These are phyloP conservation scores for Mortierella sp. DNA, from an alignment of 371 early-diverging fungal genomes.

Conservation along the genomic window DNA sequence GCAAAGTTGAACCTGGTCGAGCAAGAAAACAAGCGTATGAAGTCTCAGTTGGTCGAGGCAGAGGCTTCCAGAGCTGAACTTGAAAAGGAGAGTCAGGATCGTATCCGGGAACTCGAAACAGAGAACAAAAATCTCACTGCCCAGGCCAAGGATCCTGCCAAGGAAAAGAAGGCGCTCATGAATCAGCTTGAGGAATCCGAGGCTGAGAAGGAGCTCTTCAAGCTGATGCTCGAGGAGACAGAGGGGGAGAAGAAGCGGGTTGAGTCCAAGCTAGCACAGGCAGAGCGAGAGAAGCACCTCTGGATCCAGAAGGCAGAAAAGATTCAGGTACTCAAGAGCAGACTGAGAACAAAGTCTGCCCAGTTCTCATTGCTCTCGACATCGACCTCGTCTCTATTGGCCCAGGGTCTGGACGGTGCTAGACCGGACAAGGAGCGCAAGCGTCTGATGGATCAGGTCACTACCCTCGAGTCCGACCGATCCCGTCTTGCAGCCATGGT, in stretches of 20 bases:
- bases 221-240: slow-evolving; percentile 53
- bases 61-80: slow-evolving; percentile 32
- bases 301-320: slow-evolving; percentile 28
- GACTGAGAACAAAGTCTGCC: slow-evolving; percentile 35
- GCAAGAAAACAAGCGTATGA: slow-evolving; percentile 54
- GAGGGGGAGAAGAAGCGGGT: slow-evolving; percentile 52
- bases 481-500: slow-evolving; percentile 50
- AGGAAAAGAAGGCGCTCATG: slow-evolving; percentile 41
- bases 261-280: slow-evolving; percentile 25
- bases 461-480: slow-evolving; percentile 45
- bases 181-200: slow-evolving; percentile 42
- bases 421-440: slow-evolving; percentile 52
- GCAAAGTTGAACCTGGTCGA: slow-evolving; percentile 49
- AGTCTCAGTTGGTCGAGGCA: slow-evolving; percentile 34
- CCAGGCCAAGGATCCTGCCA: slow-evolving; percentile 39
- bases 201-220: slow-evolving; percentile 51
- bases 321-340: slow-evolving; percentile 30
- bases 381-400: slow-evolving; percentile 35
- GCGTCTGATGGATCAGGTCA: slow-evolving; percentile 51
- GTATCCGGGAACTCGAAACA: slow-evolving; percentile 32
- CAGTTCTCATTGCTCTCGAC: slow-evolving; percentile 43
- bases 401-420: slow-evolving; percentile 33
- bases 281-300: slow-evolving; percentile 30
- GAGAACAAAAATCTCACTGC: slow-evolving; percentile 31
- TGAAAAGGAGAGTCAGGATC: slow-evolving; percentile 38